These are phyloP conservation scores for Spizellomyces punctatus DNA, from an alignment of 192 early-diverging fungal genomes.

Conservation along the genomic window DNA sequence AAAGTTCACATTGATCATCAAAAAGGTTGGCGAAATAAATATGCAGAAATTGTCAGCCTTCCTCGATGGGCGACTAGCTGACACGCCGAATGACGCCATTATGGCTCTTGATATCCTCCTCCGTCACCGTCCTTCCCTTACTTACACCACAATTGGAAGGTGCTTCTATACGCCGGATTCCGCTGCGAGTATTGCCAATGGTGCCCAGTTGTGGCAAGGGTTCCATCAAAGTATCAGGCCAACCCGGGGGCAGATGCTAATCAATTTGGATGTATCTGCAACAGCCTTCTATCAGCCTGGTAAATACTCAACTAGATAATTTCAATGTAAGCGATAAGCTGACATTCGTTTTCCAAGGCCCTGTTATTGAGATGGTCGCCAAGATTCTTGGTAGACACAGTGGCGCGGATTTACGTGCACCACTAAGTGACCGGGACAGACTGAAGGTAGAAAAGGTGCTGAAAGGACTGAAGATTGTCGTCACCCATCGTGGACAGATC, in stretches of 20 bases:
- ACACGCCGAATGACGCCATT: conserved; percentile 57
- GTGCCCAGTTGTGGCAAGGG: conserved; percentile 91
- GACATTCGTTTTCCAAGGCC: conserved; percentile 31
- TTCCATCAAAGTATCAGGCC: conserved; percentile 89
- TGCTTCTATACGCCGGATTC: conserved; percentile 88
- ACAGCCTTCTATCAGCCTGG: conserved; percentile 61
- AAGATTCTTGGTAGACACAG: conserved; percentile 64
- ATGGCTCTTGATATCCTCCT: conserved; percentile 75
- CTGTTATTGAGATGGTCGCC: conserved; percentile 70
- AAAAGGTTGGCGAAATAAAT: conserved; percentile 67
- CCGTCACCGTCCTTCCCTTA: conserved; percentile 77
- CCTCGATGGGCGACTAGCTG: conserved; percentile 45
- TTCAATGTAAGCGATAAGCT: background rate
- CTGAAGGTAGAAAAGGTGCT: conserved; percentile 49
- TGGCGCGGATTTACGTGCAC: conserved; percentile 46
- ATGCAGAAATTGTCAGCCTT: conserved; percentile 52
- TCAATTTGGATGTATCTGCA: conserved; percentile 64
- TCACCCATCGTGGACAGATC: conserved; percentile 63
- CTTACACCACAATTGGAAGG: conserved; percentile 77
- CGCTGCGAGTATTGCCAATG: conserved; percentile 61
- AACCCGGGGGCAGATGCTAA: conserved; percentile 61
- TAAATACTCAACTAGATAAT: background rate
- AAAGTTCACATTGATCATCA: conserved; percentile 67
- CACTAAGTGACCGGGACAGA: conserved; percentile 52
- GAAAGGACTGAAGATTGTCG: conserved; percentile 51